Evolutionary conservation across 1,139 yeast species (phyloP).

Genomic region (Keqinozyma sinolaborantium): DNA sequence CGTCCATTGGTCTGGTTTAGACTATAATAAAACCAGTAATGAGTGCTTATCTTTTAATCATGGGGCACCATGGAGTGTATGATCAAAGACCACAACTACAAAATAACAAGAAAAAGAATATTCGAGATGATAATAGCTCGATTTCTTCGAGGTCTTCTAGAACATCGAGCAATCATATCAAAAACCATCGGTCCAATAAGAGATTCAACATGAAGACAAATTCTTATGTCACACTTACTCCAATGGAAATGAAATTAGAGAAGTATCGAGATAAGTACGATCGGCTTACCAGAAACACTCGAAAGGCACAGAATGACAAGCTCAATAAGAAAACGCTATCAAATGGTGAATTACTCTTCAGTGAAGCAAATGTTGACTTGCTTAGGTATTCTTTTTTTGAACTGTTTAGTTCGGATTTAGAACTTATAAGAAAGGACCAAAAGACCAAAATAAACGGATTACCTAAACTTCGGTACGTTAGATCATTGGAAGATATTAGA

Average conservation of each 20-base stretch:
- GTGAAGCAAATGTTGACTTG: conserved; percentile 16
- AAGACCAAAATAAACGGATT: conserved; percentile 8
- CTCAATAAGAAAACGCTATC: conserved; percentile 13
- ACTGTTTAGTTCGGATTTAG: conserved; percentile 13
- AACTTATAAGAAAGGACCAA: conserved; percentile 8
- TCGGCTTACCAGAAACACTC: conserved; percentile 8
- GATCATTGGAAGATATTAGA: conserved; percentile 7
- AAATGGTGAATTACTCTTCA: conserved; percentile 15
- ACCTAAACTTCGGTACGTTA: conserved; percentile 16
- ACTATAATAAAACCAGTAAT: too few species aligned
- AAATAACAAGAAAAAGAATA: background rate
- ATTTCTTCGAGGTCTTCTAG: conserved; percentile 6
- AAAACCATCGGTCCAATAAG: conserved; percentile 5
- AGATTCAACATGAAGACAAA: conserved; percentile 9
- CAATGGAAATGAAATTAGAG: conserved; percentile 13
- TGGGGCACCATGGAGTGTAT: too few species aligned
- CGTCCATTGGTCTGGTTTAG: too few species aligned
- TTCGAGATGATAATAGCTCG: conserved; percentile 6
- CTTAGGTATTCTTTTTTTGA: conserved; percentile 26
- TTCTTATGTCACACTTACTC: conserved; percentile 7
- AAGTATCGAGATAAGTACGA: conserved; percentile 15
- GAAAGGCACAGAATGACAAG: conserved; percentile 15
- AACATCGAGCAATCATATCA: conserved; percentile 4
- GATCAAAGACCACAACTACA: conserved; percentile 2
- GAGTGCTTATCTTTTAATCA: too few species aligned